Conservation (phyloP, 768 basidiomycete species). For the Naematelia encephala region DNA sequence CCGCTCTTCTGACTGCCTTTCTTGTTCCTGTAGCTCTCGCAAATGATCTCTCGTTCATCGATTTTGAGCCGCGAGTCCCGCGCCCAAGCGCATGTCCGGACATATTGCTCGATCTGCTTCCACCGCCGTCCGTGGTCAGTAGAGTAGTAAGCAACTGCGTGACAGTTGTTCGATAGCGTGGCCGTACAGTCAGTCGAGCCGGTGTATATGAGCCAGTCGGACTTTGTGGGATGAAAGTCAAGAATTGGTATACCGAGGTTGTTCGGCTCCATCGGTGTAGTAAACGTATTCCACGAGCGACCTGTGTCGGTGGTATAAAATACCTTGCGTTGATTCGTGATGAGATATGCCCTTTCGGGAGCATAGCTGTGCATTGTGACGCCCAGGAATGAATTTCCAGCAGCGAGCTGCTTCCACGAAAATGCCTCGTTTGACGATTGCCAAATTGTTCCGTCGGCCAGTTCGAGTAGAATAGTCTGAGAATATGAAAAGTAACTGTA, state of each 20-base stretch:
- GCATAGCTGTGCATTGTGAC: slow-evolving; percentile 83
- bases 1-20: slow-evolving; percentile 65
- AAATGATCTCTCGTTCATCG: slow-evolving; percentile 83
- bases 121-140: slow-evolving; percentile 74
- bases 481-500: slow-evolving; percentile 78
- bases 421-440: slow-evolving; percentile 95
- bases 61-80: slow-evolving; percentile 71
- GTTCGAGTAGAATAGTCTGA: slow-evolving; percentile 77
- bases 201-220: slow-evolving; percentile 85
- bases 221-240: slow-evolving; percentile 74
- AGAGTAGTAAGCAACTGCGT: slow-evolving; percentile 70
- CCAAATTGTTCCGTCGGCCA: slow-evolving; percentile 76
- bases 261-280: slow-evolving; percentile 71
- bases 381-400: slow-evolving; percentile 66
- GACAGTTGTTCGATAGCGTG: slow-evolving; percentile 59
- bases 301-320: slow-evolving; percentile 85
- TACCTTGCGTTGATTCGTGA: slow-evolving; percentile 64
- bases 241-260: slow-evolving; percentile 70
- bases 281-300: slow-evolving; percentile 61
- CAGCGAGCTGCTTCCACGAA: slow-evolving; percentile 70
- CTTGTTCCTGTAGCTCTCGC: slow-evolving; percentile 83
- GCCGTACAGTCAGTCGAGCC: slow-evolving; percentile 67
- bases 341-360: slow-evolving; percentile 80
- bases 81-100: slow-evolving; percentile 88
- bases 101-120: slow-evolving; percentile 75